Base-by-base conservation (phyloP, 306 rosid genomes). In the Ormosia emarginata region DNA sequence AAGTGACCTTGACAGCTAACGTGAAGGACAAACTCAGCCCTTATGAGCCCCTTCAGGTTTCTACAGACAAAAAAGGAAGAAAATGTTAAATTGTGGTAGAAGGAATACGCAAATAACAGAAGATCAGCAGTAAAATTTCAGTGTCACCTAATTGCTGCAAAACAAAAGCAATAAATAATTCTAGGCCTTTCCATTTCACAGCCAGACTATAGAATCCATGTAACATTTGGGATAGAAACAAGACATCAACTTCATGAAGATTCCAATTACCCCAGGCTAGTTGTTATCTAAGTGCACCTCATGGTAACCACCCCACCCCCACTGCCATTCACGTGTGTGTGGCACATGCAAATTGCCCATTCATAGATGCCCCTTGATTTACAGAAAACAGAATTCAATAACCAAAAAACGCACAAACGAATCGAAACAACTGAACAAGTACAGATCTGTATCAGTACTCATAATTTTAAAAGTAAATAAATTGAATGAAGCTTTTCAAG, bases 11-110 rank as follows among this genome's bases (percentile, higher is more conserved):
- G n/a, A n/a, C n/a, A n/a, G n/a, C n/a, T n/a, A n/a, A n/a, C 14
- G 29, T 74, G 62, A 47, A 36, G 6, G 34, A 77, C 37, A 34
- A 66, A 36, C 67, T 86, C 84, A 87, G 58, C 67, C 84, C 37
- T 84, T 72, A 8, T 74, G 82, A 67, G 87, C 47, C 50, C 87
- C 91, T 39, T 87, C 91, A 65, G 89, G 74, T 83, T 92, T 92
- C 97, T 92, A 79, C 88, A 80, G 36, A 56, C 49, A 10, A 36
- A 55, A 44, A 52, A 46, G 63, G 2, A 61, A 68, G 15, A 10
- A 39, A 33, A 24, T 36, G 85, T 82, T 58, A 86, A 41, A 79
- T 4, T 6, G 36, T n/a, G 7, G 50, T 2, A 6, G 32, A 71
- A 72, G 15, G 39, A 30, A 32, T 44, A 64, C 0, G 9, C 6